Percentiles rank a stretch among this genome's conserved stretches.
Evolutionary conservation across 768 basidiomycete genomes (phyloP).

Genomic region (Agaricus sinodeliciosus): DNA sequence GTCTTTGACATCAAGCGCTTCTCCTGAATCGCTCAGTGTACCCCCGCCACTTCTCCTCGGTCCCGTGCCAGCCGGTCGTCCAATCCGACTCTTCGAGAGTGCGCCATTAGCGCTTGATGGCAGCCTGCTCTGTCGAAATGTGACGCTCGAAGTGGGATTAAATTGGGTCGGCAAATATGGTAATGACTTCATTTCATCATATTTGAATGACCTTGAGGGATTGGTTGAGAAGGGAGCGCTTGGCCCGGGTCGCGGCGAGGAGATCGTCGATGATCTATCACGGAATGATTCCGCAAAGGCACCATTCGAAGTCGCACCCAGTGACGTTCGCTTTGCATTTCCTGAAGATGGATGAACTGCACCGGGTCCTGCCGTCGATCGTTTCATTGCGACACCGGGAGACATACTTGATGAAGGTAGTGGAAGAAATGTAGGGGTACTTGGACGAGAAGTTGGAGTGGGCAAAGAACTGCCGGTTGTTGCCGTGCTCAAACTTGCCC

Average conservation of each 20-base stretch:
- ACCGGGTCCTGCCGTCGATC: conserved; percentile 51
- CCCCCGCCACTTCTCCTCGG: conserved; percentile 21
- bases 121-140: conserved; percentile 39
- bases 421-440: conserved; percentile 76
- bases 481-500: conserved; percentile 39
- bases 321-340: conserved; percentile 53
- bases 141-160: conserved; percentile 35
- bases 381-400: conserved; percentile 43
- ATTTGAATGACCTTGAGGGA: conserved; percentile 22
- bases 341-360: conserved; percentile 28
- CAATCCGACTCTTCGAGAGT: conserved; percentile 44
- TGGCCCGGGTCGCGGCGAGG: conserved; percentile 23
- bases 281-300: conserved; percentile 23
- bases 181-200: conserved; percentile 29
- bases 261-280: conserved; percentile 29
- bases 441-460: conserved; percentile 62
- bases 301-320: conserved; percentile 41
- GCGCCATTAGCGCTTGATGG: conserved; percentile 26
- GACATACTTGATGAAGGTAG: conserved; percentile 46
- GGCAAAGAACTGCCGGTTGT: conserved; percentile 57
- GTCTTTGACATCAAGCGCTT: conserved; percentile 23
- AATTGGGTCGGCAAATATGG: conserved; percentile 31
- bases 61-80: conserved; percentile 37
- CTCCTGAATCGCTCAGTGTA: conserved; percentile 4
- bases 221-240: conserved; percentile 23